Base-by-base conservation (phyloP, 2,329 filamentous ascomycete species). In the Aspergillus texensis region DNA sequence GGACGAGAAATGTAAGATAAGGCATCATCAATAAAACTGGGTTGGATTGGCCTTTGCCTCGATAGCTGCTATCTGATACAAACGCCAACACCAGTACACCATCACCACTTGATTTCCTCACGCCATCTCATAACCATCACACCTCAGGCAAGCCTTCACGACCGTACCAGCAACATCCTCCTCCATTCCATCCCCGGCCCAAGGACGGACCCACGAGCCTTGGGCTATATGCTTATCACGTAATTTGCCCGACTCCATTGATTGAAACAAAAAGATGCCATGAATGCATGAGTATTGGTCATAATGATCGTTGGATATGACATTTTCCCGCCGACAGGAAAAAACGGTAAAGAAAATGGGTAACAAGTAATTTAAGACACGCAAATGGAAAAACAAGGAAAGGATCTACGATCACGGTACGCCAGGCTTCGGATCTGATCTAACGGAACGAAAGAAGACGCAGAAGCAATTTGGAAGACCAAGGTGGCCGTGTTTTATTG, bases 391-490 rank as follows among this genome's bases (percentile, higher is more conserved):
- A 69, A 71, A 66, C 65, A 69, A 67, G 59, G 59, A 70, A 72
- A 70, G 71, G 70, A 74, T 77, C 75, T 76, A 78, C 72, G 67
- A 76, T 74, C 75, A 75, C 72, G 72, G 71, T 77, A 76, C 73
- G 72, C 74, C 74, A 71, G 70, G 73, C 74, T 77, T 76, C 73
- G 70, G 66, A 74, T 74, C 70, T 74, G 71, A 72, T 74, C 73
- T 76, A 74, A 74, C 72, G 68, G 65, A 68, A 67, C 62, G 67
- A 71, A 68, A 68, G 69, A 67, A 69, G 61, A 72, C 67, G 65
- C 65, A 67, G 65, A 67, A 69, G 67, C 66, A 64, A 68, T 66
- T 67, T 67, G 65, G 68, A 71, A 74, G 69, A 73, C 65, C 67
- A 62, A 66, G 63, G 67, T 64, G 67, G 69, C 67, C 67, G 70